Conservation (phyloP, 495 filamentous ascomycete species). For the Hypomontagnella monticulosa region DNA sequence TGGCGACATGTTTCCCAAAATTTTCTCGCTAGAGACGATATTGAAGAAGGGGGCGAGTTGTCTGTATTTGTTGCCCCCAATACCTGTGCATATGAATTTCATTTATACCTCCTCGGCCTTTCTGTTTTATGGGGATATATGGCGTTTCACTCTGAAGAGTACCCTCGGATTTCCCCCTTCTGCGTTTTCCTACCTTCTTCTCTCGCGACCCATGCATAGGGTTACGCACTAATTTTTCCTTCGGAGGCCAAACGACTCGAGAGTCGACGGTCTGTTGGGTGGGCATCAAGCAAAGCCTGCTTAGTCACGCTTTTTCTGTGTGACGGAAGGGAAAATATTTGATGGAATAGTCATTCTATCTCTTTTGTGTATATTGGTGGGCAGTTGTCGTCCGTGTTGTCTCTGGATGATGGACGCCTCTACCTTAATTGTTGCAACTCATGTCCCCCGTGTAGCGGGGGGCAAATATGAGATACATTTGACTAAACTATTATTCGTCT, state of each 20-base stretch:
- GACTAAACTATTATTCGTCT: neutral
- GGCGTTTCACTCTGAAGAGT: conserved; percentile 40
- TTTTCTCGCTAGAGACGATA: conserved; percentile 8
- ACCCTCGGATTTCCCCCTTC: conserved; percentile 24
- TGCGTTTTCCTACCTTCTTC: conserved; percentile 23
- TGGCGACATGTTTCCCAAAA: conserved; percentile 24
- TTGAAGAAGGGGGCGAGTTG: conserved; percentile 7
- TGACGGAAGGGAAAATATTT: conserved; percentile 19
- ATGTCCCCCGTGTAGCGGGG: conserved; percentile 10
- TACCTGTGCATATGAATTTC: conserved; percentile 35
- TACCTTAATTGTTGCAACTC: conserved; percentile 23
- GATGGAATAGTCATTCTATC: conserved; percentile 32
- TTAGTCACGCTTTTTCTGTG: conserved; percentile 10
- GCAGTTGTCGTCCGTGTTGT: conserved; percentile 1
- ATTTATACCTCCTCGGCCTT: conserved; percentile 34
- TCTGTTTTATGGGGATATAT: conserved; percentile 17
- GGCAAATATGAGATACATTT: conserved; percentile 30
- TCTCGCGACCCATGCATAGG: conserved; percentile 15
- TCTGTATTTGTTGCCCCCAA: conserved; percentile 9
- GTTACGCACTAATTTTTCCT: conserved; percentile 30
- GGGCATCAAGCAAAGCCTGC: conserved; percentile 12
- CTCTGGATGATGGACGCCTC: conserved; percentile 7
- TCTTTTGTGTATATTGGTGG: conserved; percentile 35
- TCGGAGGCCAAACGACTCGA: conserved; percentile 18
- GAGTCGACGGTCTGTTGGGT: conserved; percentile 12